phyloP scores from a whole-genome alignment of 2,329 filamentous ascomycete genomes.

The Arthrinium phaeospermum region DNA sequence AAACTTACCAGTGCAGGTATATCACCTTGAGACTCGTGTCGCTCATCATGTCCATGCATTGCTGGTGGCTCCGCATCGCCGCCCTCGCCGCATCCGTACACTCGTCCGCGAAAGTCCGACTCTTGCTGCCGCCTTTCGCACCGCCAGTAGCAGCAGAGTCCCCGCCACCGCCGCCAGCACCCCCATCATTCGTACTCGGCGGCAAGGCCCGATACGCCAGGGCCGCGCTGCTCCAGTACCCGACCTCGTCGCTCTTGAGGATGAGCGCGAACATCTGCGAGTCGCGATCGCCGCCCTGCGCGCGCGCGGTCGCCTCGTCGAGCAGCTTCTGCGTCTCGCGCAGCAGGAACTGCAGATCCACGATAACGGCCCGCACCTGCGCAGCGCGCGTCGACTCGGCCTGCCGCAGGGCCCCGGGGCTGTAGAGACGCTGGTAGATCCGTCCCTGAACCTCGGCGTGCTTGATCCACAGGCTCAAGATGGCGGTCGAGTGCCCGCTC shows the following conservation, averaged over 20 bases:
- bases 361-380: conserved; percentile 39
- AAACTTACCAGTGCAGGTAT: conserved; percentile 52
- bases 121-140: background rate
- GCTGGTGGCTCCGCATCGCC: conserved; percentile 47
- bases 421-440: conserved; percentile 62
- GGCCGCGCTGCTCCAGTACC: conserved; percentile 47
- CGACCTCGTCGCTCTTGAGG: conserved; percentile 47
- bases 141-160: background rate
- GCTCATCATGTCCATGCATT: conserved; percentile 46
- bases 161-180: conserved; percentile 27
- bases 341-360: conserved; percentile 41
- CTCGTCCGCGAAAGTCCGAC: conserved; percentile 45
- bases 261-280: conserved; percentile 41
- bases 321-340: conserved; percentile 34
- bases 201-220: conserved; percentile 51
- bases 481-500: conserved; percentile 34
- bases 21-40: conserved; percentile 45
- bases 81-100: conserved; percentile 49
- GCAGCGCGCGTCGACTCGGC: conserved; percentile 39
- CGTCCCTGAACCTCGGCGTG: conserved; percentile 61
- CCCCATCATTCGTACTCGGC: conserved; percentile 31
- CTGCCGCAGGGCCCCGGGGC: conserved; percentile 45
- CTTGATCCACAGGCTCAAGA: conserved; percentile 54
- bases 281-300: conserved; percentile 29
- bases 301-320: conserved; percentile 28